Base-by-base conservation (phyloP, 2,329 filamentous ascomycete genomes). In the Septoria linicola region DNA sequence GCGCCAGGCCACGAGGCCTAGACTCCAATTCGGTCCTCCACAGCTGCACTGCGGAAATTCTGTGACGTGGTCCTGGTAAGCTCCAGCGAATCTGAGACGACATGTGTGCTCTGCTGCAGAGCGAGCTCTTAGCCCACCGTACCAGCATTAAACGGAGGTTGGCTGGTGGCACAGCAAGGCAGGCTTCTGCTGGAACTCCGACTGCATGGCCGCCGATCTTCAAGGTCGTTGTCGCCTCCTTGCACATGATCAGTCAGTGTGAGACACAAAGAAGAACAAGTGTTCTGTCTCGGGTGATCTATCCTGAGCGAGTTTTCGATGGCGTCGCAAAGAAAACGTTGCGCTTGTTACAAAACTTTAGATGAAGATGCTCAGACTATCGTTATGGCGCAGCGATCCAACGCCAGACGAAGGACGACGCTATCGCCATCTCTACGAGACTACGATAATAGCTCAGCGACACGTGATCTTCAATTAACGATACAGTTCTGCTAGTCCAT, bases 1-100 rank as follows among this genome's bases (percentile, higher is more conserved):
- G 43, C 53, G 53, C 53, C 31, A 55, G 55, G 55, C 55, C 55
- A 51, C 55, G 56, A 53, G 56, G 53, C 42, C 53, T 49, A 41
- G 53, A 53, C 51, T 57, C 31, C 47, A 35, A 45, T 52, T 54
- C 36, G 37, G 51, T 51, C 27, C 39, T 42, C 25, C 34, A 36
- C 36, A 35, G 25, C 23, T 35, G 39, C 30, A 25, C 35, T 39
- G 50, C 52, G 36, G 46, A 27, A 49, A 27, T 46, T 36, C 50
- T 53, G 46, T 58, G 55, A 58, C 53, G 55, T 56, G 55, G 55
- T 41, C 50, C 43, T 47, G 43, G 49, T 27, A 42, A 48, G 49
- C 45, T 44, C 39, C 43, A 43, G 37, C 44, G 43, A 47, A 41
- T 42, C 31, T 34, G 34, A 27, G 34, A 21, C 39, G 39, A 21